Evolutionary conservation across 2,329 filamentous ascomycete genomes (phyloP).

Genomic region (Delphinella strobiligena): DNA sequence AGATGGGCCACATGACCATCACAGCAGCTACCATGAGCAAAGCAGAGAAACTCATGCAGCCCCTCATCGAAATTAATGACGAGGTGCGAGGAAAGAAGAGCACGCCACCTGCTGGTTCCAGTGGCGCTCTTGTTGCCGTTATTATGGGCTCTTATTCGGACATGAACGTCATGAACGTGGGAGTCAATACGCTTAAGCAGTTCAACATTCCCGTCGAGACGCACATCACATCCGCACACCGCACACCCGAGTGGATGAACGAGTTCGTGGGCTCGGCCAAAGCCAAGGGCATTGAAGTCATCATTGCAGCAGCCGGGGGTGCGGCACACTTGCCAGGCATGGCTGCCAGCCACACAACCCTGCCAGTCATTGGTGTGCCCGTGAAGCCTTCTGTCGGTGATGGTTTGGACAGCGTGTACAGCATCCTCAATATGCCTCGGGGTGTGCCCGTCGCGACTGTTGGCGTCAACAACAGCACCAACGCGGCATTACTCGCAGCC

Average conservation of each 20-base stretch:
- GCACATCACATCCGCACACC: slow-evolving; percentile 63
- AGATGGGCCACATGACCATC: slow-evolving; percentile 90
- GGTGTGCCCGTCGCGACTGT: slow-evolving; percentile 30
- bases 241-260: slow-evolving; percentile 37
- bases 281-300: slow-evolving; percentile 27
- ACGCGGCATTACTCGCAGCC: slow-evolving; percentile 35
- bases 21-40: slow-evolving; percentile 56
- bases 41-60: slow-evolving; percentile 55
- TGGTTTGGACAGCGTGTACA: slow-evolving; percentile 37
- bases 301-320: slow-evolving; percentile 38
- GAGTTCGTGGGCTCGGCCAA: slow-evolving; percentile 30
- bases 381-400: slow-evolving; percentile 39
- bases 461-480: slow-evolving; percentile 34
- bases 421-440: slow-evolving; percentile 40
- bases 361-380: slow-evolving; percentile 40
- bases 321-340: slow-evolving; percentile 41
- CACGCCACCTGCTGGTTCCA: slow-evolving; percentile 26
- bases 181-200: slow-evolving; percentile 53
- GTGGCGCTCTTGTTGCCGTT: slow-evolving; percentile 49
- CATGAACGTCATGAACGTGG: slow-evolving; percentile 53
- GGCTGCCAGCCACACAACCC: slow-evolving; percentile 36
- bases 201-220: slow-evolving; percentile 62
- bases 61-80: slow-evolving; percentile 55
- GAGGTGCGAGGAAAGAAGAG: slow-evolving; percentile 37
- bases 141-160: slow-evolving; percentile 81